phyloP scores from a whole-genome alignment of 495 filamentous ascomycete genomes.

The Penicillium ochrochloron region DNA sequence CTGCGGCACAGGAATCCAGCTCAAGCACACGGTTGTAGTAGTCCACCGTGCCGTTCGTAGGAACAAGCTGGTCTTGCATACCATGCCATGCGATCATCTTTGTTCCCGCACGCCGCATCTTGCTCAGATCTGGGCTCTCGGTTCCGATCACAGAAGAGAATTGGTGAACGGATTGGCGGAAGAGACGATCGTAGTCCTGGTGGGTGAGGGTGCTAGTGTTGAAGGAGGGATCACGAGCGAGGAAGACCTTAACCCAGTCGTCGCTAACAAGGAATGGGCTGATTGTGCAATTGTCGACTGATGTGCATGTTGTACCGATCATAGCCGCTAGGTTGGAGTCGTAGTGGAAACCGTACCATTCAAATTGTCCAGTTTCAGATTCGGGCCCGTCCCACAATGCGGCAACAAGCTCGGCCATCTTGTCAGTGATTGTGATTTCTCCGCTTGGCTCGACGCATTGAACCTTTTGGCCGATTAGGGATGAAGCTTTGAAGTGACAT shows the following conservation, averaged over 20 bases:
- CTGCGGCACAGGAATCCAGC: slow-evolving; percentile 8
- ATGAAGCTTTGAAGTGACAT: slow-evolving; percentile 56
- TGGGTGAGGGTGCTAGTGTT: slow-evolving; percentile 33
- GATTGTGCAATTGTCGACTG: slow-evolving; percentile 20
- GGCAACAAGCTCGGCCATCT: slow-evolving; percentile 26
- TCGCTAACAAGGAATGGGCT: slow-evolving; percentile 21
- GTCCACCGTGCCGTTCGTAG: slow-evolving; percentile 20
- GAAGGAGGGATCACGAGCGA: slow-evolving; percentile 46
- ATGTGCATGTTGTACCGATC: slow-evolving; percentile 18
- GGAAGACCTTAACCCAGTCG: slow-evolving; percentile 45
- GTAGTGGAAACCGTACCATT: slow-evolving; percentile 37
- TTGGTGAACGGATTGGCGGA: slow-evolving; percentile 8
- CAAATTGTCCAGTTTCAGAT: slow-evolving; percentile 21
- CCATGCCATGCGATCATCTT: slow-evolving; percentile 53
- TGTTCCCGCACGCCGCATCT: slow-evolving; percentile 38
- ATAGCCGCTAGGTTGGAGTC: slow-evolving; percentile 21
- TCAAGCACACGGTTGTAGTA: slow-evolving; percentile 14
- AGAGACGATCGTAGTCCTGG: slow-evolving; percentile 27
- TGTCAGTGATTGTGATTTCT: slow-evolving; percentile 18
- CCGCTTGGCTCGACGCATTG: slow-evolving; percentile 35
- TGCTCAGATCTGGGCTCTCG: slow-evolving; percentile 39
- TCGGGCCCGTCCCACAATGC: slow-evolving; percentile 32
- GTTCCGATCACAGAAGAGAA: slow-evolving; percentile 37
- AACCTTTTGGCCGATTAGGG: slow-evolving; percentile 52
- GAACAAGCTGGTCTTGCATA: slow-evolving; percentile 28